Percentiles rank a stretch among this genome's conserved stretches.
Conservation (phyloP, 192 early-diverging fungal genomes). For the Chytriomyces confervae region DNA sequence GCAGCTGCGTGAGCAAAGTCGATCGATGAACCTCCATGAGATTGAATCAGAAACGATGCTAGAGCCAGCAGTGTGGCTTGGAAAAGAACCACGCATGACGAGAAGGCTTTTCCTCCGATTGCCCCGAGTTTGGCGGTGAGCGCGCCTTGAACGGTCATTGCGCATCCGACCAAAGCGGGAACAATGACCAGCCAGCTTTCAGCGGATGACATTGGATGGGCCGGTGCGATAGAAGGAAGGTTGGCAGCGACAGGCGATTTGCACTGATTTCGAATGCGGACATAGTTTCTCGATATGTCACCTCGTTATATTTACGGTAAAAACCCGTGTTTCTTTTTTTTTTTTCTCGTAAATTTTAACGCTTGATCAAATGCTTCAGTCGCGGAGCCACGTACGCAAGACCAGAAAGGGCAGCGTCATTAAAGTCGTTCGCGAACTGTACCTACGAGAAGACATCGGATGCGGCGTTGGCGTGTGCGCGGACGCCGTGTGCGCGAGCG, state of each 20-base stretch:
- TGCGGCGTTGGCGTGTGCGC: conserved; percentile 74
- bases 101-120: background rate
- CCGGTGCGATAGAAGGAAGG: too few relatives aligned
- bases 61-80: background rate
- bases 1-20: background rate
- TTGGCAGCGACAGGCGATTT: too few relatives aligned
- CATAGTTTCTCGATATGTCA: too few relatives aligned
- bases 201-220: too few relatives aligned
- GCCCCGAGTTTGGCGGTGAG: background rate
- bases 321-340: conserved; percentile 4
- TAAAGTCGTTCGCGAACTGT: conserved; percentile 96
- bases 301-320: background rate
- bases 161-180: background rate
- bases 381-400: conserved; percentile 87
- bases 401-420: conserved; percentile 91
- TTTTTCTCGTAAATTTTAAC: conserved; percentile 16
- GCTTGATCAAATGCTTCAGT: conserved; percentile 63
- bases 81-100: background rate
- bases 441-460: conserved; percentile 77
- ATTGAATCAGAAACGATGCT: background rate
- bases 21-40: background rate
- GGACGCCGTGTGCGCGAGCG: conserved; percentile 15
- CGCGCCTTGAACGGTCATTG: background rate
- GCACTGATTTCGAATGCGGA: too few relatives aligned
- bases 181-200: background rate